phyloP scores from a whole-genome alignment of 768 basidiomycete species.

The Trametopsis cervina region DNA sequence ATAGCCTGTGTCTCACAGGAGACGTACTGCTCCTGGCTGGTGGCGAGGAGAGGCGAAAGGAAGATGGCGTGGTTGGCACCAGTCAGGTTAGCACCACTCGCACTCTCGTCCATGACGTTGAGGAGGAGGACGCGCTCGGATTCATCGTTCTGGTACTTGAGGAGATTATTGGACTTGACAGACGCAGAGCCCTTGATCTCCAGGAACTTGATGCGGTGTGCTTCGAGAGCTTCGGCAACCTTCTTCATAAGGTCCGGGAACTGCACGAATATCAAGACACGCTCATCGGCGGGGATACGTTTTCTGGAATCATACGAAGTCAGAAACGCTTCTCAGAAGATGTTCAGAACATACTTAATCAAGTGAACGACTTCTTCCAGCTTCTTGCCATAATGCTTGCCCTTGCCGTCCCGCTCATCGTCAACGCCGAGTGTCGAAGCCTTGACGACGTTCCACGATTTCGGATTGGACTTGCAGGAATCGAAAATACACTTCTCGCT shows the following conservation, averaged over 20 bases:
- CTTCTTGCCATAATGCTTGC: slow-evolving; percentile 79
- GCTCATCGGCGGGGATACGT: slow-evolving; percentile 65
- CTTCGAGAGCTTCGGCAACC: slow-evolving; percentile 73
- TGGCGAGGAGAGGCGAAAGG: slow-evolving; percentile 83
- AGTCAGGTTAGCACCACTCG: slow-evolving; percentile 90
- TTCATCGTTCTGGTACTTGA: slow-evolving; percentile 78
- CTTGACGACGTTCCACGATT: slow-evolving; percentile 76
- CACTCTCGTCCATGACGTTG: slow-evolving; percentile 92
- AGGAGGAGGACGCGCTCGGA: slow-evolving; percentile 76
- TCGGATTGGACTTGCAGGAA: slow-evolving; percentile 72
- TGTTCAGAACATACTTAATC: slow-evolving; percentile 53
- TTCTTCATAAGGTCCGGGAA: slow-evolving; percentile 92
- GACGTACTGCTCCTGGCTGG: slow-evolving; percentile 76
- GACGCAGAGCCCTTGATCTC: slow-evolving; percentile 77
- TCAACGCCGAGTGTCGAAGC: slow-evolving; percentile 76
- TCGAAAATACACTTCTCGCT: slow-evolving; percentile 79
- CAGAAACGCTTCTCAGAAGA: slow-evolving; percentile 7
- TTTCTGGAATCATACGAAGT: slow-evolving; percentile 35
- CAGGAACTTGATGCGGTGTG: slow-evolving; percentile 66
- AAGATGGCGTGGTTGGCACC: slow-evolving; percentile 94
- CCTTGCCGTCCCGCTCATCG: slow-evolving; percentile 65
- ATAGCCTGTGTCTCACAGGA: slow-evolving; percentile 81
- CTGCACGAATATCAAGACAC: slow-evolving; percentile 91
- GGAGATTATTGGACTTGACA: slow-evolving; percentile 74
- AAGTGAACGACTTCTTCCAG: slow-evolving; percentile 69